Conservation (phyloP, 495 filamentous ascomycete species). For the Rhizodiscina lignyota region DNA sequence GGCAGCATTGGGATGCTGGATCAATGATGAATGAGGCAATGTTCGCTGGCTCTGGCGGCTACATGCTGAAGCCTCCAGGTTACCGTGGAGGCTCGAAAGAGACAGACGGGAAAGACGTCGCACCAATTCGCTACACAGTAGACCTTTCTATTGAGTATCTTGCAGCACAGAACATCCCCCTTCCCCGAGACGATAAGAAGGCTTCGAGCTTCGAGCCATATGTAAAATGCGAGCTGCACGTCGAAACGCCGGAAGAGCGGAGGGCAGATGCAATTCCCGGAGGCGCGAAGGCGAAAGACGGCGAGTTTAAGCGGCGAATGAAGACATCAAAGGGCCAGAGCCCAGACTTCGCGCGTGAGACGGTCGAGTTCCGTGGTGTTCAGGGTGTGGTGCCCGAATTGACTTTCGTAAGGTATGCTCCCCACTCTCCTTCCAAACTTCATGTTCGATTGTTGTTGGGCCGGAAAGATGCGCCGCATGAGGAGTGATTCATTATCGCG, state of each 20-base stretch:
- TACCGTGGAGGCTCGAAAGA: conserved; percentile 31
- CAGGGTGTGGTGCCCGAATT: conserved; percentile 57
- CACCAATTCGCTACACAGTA: conserved; percentile 26
- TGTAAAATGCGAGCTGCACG: conserved; percentile 67
- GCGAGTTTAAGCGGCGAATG: conserved; percentile 56
- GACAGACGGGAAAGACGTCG: conserved; percentile 8
- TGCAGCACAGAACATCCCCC: conserved; percentile 38
- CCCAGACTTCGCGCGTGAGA: conserved; percentile 54
- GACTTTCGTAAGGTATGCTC: conserved; percentile 56
- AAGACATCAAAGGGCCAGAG: conserved; percentile 39
- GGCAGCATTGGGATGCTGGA: conserved; percentile 78
- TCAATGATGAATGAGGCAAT: conserved; percentile 95
- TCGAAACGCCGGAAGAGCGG: conserved; percentile 42
- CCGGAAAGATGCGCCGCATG: too few relatives aligned
- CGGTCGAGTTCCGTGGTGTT: conserved; percentile 42
- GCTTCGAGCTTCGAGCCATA: conserved; percentile 55
- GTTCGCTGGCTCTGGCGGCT: conserved; percentile 69
- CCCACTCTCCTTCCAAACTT: conserved; percentile 10
- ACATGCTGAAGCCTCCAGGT: conserved; percentile 66
- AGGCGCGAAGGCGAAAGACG: conserved; percentile 24
- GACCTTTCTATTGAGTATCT: conserved; percentile 36
- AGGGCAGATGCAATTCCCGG: conserved; percentile 25
- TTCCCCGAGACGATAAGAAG: conserved; percentile 34
- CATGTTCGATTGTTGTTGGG: too few relatives aligned
- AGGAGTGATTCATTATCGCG: too few relatives aligned